A percentile compares a stretch with the other conserved stretches of the same genome.
phyloP scores from a whole-genome alignment of 2,329 filamentous ascomycete species.

The Neonectria coccinea region DNA sequence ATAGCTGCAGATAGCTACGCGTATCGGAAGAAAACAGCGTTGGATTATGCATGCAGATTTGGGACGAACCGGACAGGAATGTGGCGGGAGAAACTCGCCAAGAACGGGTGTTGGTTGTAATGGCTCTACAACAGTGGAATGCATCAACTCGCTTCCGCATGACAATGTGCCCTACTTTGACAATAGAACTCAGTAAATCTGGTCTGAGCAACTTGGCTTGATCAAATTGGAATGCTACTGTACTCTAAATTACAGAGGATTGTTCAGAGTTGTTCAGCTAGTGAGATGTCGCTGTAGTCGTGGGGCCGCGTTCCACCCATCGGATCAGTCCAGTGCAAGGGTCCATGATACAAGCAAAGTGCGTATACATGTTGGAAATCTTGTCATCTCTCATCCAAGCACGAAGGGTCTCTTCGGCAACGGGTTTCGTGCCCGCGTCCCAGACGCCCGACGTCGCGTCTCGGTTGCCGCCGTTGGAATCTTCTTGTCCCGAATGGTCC shows the following conservation, averaged over 20 bases:
- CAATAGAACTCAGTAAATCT: not conserved
- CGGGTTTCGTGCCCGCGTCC: constrained; percentile 26
- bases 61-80: not conserved
- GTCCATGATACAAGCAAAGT: constrained; percentile 70
- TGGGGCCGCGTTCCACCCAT: constrained; percentile 44
- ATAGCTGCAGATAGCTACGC: not conserved
- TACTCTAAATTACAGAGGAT: not conserved
- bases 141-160: not conserved
- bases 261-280: not conserved
- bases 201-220: too few species aligned
- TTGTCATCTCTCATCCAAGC: constrained; percentile 64
- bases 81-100: not conserved
- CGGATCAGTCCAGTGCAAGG: constrained; percentile 59
- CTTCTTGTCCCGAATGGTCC: constrained; percentile 2
- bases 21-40: not conserved
- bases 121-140: not conserved
- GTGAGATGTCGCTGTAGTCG: not conserved
- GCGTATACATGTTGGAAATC: constrained; percentile 67
- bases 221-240: not conserved
- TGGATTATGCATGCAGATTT: constrained; percentile 1
- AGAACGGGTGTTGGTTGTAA: not conserved
- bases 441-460: not conserved
- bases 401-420: constrained; percentile 50
- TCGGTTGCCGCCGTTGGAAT: not conserved
- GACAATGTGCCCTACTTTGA: not conserved